These are phyloP conservation scores for Sarocladiaceae sp. DNA, from an alignment of 2,329 filamentous ascomycete genomes.

Conservation along the genomic window DNA sequence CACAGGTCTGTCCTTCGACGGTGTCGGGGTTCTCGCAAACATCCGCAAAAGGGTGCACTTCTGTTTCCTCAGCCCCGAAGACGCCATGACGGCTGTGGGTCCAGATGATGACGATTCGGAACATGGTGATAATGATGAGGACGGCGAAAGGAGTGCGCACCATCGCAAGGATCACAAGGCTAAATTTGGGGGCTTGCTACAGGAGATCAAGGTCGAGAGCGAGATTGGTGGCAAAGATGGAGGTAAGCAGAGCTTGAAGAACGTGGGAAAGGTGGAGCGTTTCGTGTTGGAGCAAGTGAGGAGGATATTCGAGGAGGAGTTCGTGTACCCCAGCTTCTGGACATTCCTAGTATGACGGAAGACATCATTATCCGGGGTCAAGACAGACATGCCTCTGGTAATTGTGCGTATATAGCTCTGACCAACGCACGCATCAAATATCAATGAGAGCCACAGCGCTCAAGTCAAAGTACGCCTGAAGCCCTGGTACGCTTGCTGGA, in stretches of 20 bases:
- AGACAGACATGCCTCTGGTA: too few species aligned
- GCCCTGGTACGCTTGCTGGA: constrained; percentile 88
- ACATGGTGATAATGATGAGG: constrained; percentile 16
- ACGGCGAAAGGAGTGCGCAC: constrained; percentile 15
- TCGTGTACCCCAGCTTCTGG: constrained; percentile 98
- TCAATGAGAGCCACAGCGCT: too few species aligned
- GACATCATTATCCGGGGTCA: not conserved
- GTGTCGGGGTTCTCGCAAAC: constrained; percentile 84
- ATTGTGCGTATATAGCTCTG: too few species aligned
- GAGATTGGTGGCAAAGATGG: constrained; percentile 91
- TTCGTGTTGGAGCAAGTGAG: constrained; percentile 96
- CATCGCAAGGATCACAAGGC: constrained; percentile 23
- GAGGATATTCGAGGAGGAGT: constrained; percentile 96
- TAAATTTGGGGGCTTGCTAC: constrained; percentile 66
- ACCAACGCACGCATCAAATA: too few species aligned
- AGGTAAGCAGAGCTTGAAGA: constrained; percentile 92
- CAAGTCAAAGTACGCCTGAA: constrained; percentile 74
- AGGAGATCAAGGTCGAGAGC: constrained; percentile 93
- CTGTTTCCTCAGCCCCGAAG: constrained; percentile 88
- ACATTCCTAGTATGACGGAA: constrained; percentile 72
- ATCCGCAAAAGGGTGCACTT: constrained; percentile 87
- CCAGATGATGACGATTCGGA: constrained; percentile 30
- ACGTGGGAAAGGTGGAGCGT: constrained; percentile 96
- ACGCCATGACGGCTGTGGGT: constrained; percentile 68
- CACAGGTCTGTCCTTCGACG: constrained; percentile 90